Evolutionary conservation across 495 filamentous ascomycete species (phyloP).

Genomic region (Neurospora discreta): DNA sequence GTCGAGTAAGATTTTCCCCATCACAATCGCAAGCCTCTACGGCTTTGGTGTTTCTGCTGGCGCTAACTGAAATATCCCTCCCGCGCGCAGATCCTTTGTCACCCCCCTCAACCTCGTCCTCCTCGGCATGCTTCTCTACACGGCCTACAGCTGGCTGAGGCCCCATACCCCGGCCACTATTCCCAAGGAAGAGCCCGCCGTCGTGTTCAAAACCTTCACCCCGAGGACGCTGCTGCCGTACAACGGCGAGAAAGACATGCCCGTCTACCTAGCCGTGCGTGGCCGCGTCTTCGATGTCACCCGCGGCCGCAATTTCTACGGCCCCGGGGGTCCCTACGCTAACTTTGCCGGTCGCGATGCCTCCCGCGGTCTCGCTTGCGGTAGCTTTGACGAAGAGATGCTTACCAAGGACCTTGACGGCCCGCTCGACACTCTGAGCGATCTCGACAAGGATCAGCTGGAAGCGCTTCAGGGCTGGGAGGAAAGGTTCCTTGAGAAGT

Average conservation of each 20-base stretch:
- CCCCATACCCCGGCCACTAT: slow-evolving; percentile 42
- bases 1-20: slow-evolving; percentile 5
- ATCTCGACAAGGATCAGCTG: slow-evolving; percentile 63
- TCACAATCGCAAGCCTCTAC: neutral
- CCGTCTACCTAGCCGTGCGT: slow-evolving; percentile 77
- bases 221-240: slow-evolving; percentile 76
- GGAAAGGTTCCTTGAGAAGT: slow-evolving; percentile 86
- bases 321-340: slow-evolving; percentile 82
- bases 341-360: slow-evolving; percentile 95
- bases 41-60: neutral
- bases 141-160: slow-evolving; percentile 55
- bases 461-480: slow-evolving; percentile 85
- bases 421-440: slow-evolving; percentile 71
- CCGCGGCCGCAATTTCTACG: slow-evolving; percentile 80
- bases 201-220: slow-evolving; percentile 87
- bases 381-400: slow-evolving; percentile 95
- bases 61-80: slow-evolving; percentile 3
- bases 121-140: slow-evolving; percentile 53
- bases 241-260: slow-evolving; percentile 64
- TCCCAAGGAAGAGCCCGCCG: slow-evolving; percentile 57
- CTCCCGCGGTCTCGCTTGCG: slow-evolving; percentile 77
- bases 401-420: slow-evolving; percentile 83
- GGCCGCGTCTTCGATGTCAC: slow-evolving; percentile 83
- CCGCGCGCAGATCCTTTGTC: slow-evolving; percentile 46
- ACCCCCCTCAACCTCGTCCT: slow-evolving; percentile 75